Evolutionary conservation across 2,329 filamentous ascomycete genomes (phyloP), one percentile per base, ranked within the genome.

Genomic region (Sporothrix phasma): DNA sequence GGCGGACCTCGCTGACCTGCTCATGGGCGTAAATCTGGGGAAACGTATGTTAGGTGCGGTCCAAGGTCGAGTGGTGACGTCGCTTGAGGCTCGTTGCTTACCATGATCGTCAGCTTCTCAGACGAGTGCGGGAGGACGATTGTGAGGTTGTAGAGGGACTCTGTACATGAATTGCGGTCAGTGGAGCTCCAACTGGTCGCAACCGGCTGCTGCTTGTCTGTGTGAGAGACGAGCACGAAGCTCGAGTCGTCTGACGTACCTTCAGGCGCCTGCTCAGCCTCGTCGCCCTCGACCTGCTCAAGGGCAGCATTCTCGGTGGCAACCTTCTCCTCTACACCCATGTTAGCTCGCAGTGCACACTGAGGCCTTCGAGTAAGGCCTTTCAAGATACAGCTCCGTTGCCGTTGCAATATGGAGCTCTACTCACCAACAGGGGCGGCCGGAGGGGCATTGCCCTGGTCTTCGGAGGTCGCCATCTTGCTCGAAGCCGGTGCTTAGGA

Each of bases 1-100:
- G 94, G 69, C 94, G 90, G 71, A 99, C 87, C 80, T 99, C 94
- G 77, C 97, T 94, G 67, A 97, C 88, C 76, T 97, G 93, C 78
- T 99, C 95, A 80, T 96, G 89, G 69, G 88, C 88, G 47, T 91
- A 93, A 64, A 96, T 89, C 89, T 94, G 71, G 64, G 62, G n/a
- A 22, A 11, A 37, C 62, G 65, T 15, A 19, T 45, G 53, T 65
- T 63, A 62, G 58, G 6, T 5, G 4, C 22, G 53, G 13, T 24
- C 13, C 4, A 10, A 13, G 26, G 5, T n/a, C 15, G 29, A 13
- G 17, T 39, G 51, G 7, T 37, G 13, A 41, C 34, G 19, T 8
- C n/a, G 34, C 29, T 37, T 6, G n/a, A 22, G 45, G 47, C 29
- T 19, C 5, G 29, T 41, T 34, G 8, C 65, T 77, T 76, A 95